phyloP scores from a whole-genome alignment of 169 alveolate species.

The Plasmodium inui region DNA sequence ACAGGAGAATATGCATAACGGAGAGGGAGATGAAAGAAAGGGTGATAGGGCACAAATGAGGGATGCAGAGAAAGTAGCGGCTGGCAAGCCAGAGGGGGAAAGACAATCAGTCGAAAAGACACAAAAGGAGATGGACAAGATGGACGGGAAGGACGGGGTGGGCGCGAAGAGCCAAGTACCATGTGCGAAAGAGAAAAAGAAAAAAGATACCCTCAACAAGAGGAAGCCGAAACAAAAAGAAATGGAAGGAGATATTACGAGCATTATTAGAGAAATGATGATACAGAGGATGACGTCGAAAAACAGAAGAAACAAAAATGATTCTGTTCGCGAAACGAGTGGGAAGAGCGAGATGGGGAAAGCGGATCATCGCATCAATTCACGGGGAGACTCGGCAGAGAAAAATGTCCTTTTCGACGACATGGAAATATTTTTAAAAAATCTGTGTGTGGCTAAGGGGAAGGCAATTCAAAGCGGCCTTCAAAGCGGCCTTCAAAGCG shows the following conservation, averaged over 20 bases:
- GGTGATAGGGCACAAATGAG: neutral
- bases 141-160: no score
- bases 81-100: neutral
- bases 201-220: constrained; percentile 4
- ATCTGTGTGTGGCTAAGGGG: constrained; percentile 62
- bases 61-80: neutral
- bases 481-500: no score
- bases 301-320: constrained; percentile 5
- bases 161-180: neutral
- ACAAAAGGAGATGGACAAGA: neutral
- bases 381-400: constrained; percentile 16
- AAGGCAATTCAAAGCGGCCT: constrained; percentile 13
- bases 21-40: neutral
- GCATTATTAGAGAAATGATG: constrained; percentile 18
- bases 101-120: neutral
- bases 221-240: neutral
- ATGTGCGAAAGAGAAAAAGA: constrained; percentile 5
- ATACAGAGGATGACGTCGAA: neutral
- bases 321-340: constrained; percentile 1
- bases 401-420: constrained; percentile 50
- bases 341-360: constrained; percentile 2
- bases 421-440: constrained; percentile 39
- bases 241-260: constrained; percentile 17
- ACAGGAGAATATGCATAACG: neutral
- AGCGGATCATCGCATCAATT: neutral